Evolutionary conservation across 805 yeast genomes (phyloP), one percentile per base, ranked within the genome.

Genomic region (Lipomyces mesembrius): DNA sequence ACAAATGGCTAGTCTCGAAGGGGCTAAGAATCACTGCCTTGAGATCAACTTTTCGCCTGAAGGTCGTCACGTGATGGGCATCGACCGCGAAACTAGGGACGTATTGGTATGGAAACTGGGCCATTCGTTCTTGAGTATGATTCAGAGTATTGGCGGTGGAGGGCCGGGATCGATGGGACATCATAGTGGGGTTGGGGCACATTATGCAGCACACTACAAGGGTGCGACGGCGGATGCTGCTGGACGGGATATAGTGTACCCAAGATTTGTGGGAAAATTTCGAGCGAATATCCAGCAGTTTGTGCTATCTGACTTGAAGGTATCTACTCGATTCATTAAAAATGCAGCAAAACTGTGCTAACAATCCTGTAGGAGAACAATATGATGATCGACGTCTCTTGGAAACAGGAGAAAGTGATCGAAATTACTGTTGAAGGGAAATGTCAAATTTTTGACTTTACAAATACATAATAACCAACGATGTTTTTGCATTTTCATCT

Each of bases 71-170:
- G 70, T 71, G 7, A 59, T 63, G 25, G 73, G 72, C 2, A 58
- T 70, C 57, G 69, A 71, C 27, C 63, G 62, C 7, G 68, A 39
- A 17, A 43, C 66, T 7, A 32, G 25, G 14, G 64, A 70, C 11
- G 70, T 71, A 11, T 66, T 49, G 49, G 66, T 71, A 5, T 71
- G 73, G 73, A 71, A 71, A 56, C 43, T 71, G 22, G 73, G 73
- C 3, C 71, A 68, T 39, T 70, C 73, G 54, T 61, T 71, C 53
- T 61, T 70, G 59, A 65, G 72, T 51, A 61, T 71, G 54, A 60
- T 71, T 17, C 72, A 71, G 56, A 68, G 71, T 54, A 68, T 68
- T 17, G 71, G 71, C 5, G 68, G 68, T 6, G 62, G 64, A 27
- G 65, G 57, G 14, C 59, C 66, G 17, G 53, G 55, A 25, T 11